Conservation (phyloP, 2,329 filamentous ascomycete genomes). For the Coniochaeta pulveracea region DNA sequence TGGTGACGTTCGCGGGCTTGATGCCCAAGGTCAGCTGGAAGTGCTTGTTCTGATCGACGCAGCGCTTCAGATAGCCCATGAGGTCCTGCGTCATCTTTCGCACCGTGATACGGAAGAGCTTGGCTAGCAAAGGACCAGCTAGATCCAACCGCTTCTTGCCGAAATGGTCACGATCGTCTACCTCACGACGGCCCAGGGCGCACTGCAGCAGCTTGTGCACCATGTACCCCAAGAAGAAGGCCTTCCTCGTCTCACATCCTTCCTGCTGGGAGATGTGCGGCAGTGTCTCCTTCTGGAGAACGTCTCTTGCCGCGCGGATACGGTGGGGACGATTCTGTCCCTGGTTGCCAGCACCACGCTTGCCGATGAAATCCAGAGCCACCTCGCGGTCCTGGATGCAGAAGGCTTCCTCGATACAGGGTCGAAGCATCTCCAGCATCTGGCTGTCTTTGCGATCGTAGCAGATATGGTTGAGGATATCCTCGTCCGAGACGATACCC, state of each 20-base stretch:
- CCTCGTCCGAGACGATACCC: constrained; percentile 92
- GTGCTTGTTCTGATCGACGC: constrained; percentile 77
- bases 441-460: constrained; percentile 91
- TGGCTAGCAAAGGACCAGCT: constrained; percentile 88
- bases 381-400: constrained; percentile 92
- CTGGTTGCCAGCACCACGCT: constrained; percentile 63
- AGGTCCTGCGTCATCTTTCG: constrained; percentile 85
- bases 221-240: constrained; percentile 98
- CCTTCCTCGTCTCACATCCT: constrained; percentile 90
- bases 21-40: constrained; percentile 88
- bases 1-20: constrained; percentile 83
- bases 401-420: constrained; percentile 94
- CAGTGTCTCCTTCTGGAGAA: constrained; percentile 92
- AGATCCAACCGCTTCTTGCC: constrained; percentile 97
- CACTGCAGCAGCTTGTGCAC: constrained; percentile 92
- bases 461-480: constrained; percentile 96
- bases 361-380: constrained; percentile 90
- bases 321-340: constrained; percentile 75
- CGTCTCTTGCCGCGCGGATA: constrained; percentile 83
- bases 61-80: constrained; percentile 81
- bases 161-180: constrained; percentile 96
- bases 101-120: constrained; percentile 87
- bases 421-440: constrained; percentile 95
- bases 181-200: constrained; percentile 82
- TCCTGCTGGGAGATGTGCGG: constrained; percentile 94